These are phyloP conservation scores for Yarrowia sp. DNA, from an alignment of 805 yeast species.

Conservation along the genomic window DNA sequence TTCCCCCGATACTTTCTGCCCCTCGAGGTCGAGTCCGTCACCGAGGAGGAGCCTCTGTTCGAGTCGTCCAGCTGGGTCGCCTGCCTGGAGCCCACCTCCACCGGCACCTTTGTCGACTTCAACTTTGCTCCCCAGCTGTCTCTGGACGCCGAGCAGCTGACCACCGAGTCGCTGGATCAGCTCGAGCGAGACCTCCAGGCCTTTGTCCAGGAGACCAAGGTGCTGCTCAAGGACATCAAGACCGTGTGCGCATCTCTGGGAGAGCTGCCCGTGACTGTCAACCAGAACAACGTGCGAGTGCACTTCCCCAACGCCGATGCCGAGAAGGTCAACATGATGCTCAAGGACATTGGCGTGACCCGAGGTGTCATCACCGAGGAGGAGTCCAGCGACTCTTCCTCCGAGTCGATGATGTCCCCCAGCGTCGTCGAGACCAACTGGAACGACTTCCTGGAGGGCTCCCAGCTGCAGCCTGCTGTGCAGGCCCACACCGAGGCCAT, in stretches of 20 bases:
- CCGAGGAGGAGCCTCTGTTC: background rate
- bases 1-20: background rate
- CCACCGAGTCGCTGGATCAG: constrained; percentile 45
- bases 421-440: constrained; percentile 8
- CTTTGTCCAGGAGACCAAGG: constrained; percentile 40
- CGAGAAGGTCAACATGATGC: constrained; percentile 52
- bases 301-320: constrained; percentile 72
- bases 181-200: constrained; percentile 41
- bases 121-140: constrained; percentile 42
- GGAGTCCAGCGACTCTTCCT: background rate
- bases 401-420: constrained; percentile 5
- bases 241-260: constrained; percentile 54
- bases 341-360: constrained; percentile 58
- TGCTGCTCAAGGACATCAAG: constrained; percentile 45
- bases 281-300: constrained; percentile 46
- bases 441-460: constrained; percentile 7
- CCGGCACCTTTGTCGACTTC: constrained; percentile 54
- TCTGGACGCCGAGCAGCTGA: constrained; percentile 44
- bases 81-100: background rate
- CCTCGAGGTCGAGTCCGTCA: constrained; percentile 7
- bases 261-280: constrained; percentile 57
- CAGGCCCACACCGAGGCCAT: background rate
- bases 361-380: constrained; percentile 50
- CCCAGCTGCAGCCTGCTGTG: background rate
- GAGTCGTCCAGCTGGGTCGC: constrained; percentile 12